Conservation (phyloP, 106 monocot species). For the Dioscorea dumetorum region DNA sequence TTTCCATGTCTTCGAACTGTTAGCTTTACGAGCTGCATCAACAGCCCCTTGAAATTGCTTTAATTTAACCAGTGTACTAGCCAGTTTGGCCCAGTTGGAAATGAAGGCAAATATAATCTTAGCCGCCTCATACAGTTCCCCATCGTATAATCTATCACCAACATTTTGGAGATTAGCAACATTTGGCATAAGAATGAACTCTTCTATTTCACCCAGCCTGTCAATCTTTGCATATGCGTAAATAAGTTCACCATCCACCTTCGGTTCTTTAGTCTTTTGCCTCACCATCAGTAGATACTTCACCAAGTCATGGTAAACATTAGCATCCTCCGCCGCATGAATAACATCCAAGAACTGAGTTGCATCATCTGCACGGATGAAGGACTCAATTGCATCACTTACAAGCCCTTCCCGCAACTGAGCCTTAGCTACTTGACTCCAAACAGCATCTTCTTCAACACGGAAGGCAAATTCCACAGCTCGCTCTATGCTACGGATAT, state of each 20-base stretch:
- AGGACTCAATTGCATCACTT: slow-evolving; percentile 97
- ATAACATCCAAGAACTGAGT: slow-evolving; percentile 91
- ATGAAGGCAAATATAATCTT: slow-evolving; percentile 96
- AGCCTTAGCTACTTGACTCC: slow-evolving; percentile 96
- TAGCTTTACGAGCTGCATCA: slow-evolving; percentile 95
- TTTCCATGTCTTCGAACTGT: slow-evolving; percentile 95
- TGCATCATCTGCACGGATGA: slow-evolving; percentile 94
- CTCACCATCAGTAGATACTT: slow-evolving; percentile 92
- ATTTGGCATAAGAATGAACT: slow-evolving; percentile 96
- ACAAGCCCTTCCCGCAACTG: slow-evolving; percentile 89
- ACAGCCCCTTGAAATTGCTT: slow-evolving; percentile 93
- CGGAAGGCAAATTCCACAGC: slow-evolving; percentile 97
- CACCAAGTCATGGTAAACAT: slow-evolving; percentile 88
- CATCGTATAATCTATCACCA: slow-evolving; percentile 81
- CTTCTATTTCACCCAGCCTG: slow-evolving; percentile 81
- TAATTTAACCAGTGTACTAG: slow-evolving; percentile 65
- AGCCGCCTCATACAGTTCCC: slow-evolving; percentile 79
- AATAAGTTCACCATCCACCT: slow-evolving; percentile 88
- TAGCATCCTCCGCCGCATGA: slow-evolving; percentile 67
- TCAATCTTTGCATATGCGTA: slow-evolving; percentile 97
- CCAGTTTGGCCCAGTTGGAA: slow-evolving; percentile 91
- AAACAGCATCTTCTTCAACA: slow-evolving; percentile 97
- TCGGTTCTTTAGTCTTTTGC: slow-evolving; percentile 80
- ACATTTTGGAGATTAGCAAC: slow-evolving; percentile 97
- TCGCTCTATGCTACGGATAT: slow-evolving; percentile 82